Evolutionary conservation across 2,329 filamentous ascomycete genomes (phyloP), one percentile per base, ranked within the genome.

Genomic region (Trichoderma hamatum): DNA sequence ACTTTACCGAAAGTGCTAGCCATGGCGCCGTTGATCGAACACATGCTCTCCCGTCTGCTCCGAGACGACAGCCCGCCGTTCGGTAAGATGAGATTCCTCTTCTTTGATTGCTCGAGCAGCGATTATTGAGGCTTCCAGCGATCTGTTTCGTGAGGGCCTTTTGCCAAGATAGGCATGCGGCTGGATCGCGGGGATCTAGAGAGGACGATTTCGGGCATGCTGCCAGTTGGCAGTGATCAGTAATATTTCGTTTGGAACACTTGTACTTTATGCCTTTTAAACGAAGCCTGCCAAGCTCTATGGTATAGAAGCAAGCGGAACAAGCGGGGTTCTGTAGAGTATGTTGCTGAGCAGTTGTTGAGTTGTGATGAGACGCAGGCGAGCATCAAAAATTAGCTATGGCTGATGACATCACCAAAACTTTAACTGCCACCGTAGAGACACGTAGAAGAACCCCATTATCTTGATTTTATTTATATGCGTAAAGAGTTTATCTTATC

Each of bases 131-230:
- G 32, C 28, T 24, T 64, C 30, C 5, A 21, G 32, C 59, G 59
- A 62, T 51, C 39, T 32, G 39, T 49, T 39, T 46, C 11, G 6
- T 52, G 26, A 49, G 16, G 39, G 49, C 30, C 14, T 26, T 36
- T 54, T 64, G 16, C 24, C 32, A 24, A 64, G 49, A 64, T 64
- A 26, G 49, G 21, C 46, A 30, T 63, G 46, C 61, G 61, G 61
- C 49, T 64, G 24, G 49, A 39, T 64, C 49, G 24, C 32, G 61
- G 19, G n/a, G 39, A 43, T n/a, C 46, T 49, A 10, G 46, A 49
- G n/a, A 24, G 21, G 46, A 49, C 21, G 46, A 24, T 30, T 19
- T 54, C 32, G 49, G 26, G 30, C 30, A 39, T 54, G 49, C n/a
- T 10, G 61, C 14, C 52, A 36, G 13, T 58, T 54, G 24, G 61